Percentiles rank a stretch among this genome's conserved stretches.
Conservation (phyloP, 2,329 filamentous ascomycete species). For the Penicillium sp. region DNA sequence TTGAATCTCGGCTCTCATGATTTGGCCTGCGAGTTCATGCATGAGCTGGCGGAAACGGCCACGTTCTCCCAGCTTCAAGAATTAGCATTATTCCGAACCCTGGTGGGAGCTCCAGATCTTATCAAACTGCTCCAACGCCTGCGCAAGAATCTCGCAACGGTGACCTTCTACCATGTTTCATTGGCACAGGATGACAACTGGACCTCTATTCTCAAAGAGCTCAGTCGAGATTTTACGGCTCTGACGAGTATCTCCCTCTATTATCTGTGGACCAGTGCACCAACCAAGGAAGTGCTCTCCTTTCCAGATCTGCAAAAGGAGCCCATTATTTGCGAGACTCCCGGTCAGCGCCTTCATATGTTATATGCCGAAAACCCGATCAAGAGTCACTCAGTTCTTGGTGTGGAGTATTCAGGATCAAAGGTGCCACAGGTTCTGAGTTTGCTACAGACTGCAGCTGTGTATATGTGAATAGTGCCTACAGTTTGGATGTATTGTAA, state of each 20-base stretch:
- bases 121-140: conserved; percentile 11
- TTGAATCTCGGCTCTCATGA: conserved; percentile 24
- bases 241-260: conserved; percentile 21
- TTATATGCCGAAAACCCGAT: conserved; percentile 18
- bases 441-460: conserved; percentile 11
- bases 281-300: conserved; percentile 16
- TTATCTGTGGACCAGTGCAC: conserved; percentile 20
- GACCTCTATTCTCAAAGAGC: conserved; percentile 12
- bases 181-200: conserved; percentile 16
- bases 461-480: neutral
- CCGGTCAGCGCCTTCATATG: conserved; percentile 10
- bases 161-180: conserved; percentile 22
- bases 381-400: conserved; percentile 14
- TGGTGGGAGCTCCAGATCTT: conserved; percentile 15
- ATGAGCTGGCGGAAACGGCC: conserved; percentile 22
- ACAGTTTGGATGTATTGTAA: neutral
- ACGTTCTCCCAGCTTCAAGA: conserved; percentile 16
- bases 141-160: conserved; percentile 8
- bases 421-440: conserved; percentile 17
- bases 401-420: conserved; percentile 23
- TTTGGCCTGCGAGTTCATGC: conserved; percentile 23
- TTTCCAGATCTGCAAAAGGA: conserved; percentile 20
- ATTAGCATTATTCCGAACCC: conserved; percentile 21
- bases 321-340: neutral
- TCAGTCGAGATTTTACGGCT: conserved; percentile 8